Percentiles rank a stretch among this genome's conserved stretches.
These are phyloP conservation scores for Colletotrichum melonis DNA, from an alignment of 2,329 filamentous ascomycete genomes.

Conservation along the genomic window DNA sequence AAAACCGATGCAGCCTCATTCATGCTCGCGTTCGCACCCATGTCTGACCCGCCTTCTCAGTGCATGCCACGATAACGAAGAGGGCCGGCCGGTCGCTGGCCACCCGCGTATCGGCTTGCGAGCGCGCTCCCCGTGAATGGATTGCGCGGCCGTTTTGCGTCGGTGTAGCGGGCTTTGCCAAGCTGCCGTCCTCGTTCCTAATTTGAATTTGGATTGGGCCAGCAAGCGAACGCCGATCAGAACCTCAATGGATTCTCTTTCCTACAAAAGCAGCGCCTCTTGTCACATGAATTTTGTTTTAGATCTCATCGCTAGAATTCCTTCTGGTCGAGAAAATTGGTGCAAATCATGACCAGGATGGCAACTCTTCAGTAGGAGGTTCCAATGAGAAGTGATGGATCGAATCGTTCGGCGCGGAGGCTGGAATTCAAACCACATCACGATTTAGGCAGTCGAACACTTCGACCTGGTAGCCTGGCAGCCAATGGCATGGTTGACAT, in stretches of 20 bases:
- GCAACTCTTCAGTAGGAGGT: neutral
- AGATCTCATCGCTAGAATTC: neutral
- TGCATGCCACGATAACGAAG: neutral
- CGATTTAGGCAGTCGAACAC: neutral
- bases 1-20: neutral
- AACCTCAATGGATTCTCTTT: neutral
- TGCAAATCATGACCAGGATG: neutral
- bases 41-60: neutral
- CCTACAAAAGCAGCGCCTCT: too few relatives aligned
- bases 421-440: neutral
- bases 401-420: neutral
- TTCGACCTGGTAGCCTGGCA: neutral
- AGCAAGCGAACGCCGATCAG: neutral
- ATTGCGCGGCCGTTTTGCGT: neutral
- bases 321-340: neutral
- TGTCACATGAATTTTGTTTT: too few relatives aligned
- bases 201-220: neutral
- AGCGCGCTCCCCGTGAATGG: neutral
- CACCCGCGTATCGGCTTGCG: neutral
- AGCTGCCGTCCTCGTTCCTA: neutral
- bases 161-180: neutral
- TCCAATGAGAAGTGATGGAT: neutral
- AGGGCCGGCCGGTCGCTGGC: too few relatives aligned
- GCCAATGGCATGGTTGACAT: neutral
- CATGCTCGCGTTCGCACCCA: neutral